Percentiles rank a stretch among this genome's conserved stretches.
Evolutionary conservation across 208 protist species (phyloP).

Genomic region (Crithidia acanthocephali): DNA sequence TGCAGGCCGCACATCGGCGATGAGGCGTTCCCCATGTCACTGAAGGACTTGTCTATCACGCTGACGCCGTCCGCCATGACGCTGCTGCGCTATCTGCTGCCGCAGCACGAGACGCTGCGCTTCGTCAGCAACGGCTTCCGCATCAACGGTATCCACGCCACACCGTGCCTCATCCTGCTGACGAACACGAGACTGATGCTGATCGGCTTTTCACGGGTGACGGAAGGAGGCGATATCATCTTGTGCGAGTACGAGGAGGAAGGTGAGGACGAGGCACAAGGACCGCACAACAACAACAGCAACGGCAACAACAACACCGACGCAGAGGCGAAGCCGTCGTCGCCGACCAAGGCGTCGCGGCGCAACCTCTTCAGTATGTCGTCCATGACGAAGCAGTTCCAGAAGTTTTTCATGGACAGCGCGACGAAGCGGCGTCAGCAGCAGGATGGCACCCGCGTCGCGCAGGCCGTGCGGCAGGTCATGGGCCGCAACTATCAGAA

Average conservation of each 20-base stretch:
- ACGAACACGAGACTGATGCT: constrained; percentile 71
- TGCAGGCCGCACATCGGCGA: constrained; percentile 58
- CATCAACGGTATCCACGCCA: constrained; percentile 84
- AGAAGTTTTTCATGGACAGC: constrained; percentile 66
- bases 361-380: constrained; percentile 34
- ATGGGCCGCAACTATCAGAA: constrained; percentile 67
- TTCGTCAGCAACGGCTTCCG: constrained; percentile 91
- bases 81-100: constrained; percentile 74
- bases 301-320: not conserved
- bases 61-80: constrained; percentile 69
- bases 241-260: constrained; percentile 61
- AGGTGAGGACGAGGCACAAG: constrained; percentile 17
- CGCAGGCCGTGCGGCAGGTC: constrained; percentile 80
- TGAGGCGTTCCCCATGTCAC: constrained; percentile 20
- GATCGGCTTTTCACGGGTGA: constrained; percentile 78
- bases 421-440: constrained; percentile 42
- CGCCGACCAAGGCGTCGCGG: constrained; percentile 23
- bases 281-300: constrained; percentile 6
- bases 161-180: constrained; percentile 84
- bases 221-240: constrained; percentile 80
- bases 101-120: constrained; percentile 72
- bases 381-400: constrained; percentile 73
- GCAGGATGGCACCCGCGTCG: constrained; percentile 81
- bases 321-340: not conserved
- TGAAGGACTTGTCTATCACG: constrained; percentile 54